phyloP scores from a whole-genome alignment of 768 basidiomycete species.

The Hypholoma fasciculare region DNA sequence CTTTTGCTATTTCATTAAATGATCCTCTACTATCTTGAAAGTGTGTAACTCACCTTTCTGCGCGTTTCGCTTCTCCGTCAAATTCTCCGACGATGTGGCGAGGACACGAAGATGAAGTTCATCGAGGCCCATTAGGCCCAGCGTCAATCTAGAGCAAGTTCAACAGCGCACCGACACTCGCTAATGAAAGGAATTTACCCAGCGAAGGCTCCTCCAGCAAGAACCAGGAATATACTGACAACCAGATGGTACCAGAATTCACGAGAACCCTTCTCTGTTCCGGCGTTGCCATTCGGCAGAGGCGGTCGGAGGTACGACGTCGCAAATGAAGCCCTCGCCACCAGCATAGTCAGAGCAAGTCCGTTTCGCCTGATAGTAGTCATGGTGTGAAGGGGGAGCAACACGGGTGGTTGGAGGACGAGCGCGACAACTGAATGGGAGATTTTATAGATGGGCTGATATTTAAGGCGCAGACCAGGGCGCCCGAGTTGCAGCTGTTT shows the following conservation, averaged over 20 bases:
- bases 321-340: constrained; percentile 14
- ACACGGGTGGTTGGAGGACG: not conserved
- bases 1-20: not conserved
- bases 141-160: constrained; percentile 59
- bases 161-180: not conserved
- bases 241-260: constrained; percentile 77
- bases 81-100: constrained; percentile 74
- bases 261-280: constrained; percentile 25
- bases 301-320: constrained; percentile 9
- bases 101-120: constrained; percentile 89
- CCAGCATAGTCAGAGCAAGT: constrained; percentile 11
- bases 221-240: constrained; percentile 67
- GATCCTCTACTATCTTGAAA: not conserved
- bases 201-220: constrained; percentile 89
- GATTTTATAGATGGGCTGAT: not conserved
- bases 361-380: constrained; percentile 15
- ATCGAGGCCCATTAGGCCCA: constrained; percentile 95
- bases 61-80: constrained; percentile 66
- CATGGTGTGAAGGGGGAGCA: constrained; percentile 1
- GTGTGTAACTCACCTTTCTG: constrained; percentile 49
- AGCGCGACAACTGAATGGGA: not conserved
- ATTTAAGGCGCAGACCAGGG: constrained; percentile 5
- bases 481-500: not conserved
- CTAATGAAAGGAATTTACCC: constrained; percentile 47
- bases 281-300: constrained; percentile 9